Base-by-base conservation (phyloP, 768 basidiomycete species). In the Lactarius indigo region DNA sequence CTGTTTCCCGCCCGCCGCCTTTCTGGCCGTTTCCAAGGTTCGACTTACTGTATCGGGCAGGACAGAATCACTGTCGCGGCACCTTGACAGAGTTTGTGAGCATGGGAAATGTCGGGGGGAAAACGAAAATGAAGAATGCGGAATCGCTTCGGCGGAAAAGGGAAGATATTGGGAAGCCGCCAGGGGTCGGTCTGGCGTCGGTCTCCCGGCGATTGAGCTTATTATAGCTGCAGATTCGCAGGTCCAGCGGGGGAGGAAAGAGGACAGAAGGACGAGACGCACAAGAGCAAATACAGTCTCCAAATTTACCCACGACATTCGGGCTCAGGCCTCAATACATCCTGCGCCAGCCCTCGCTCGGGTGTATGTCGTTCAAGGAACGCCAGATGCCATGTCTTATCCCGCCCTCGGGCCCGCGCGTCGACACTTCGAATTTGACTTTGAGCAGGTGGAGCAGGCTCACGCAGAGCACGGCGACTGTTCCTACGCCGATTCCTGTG, bases 361-460 rank as follows among this genome's bases (percentile, higher is more conserved):
- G 82, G 28, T 91, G 85, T 44, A 97, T 94, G 62, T 87, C 86
- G 50, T 81, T 80, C 61, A 98, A 75, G 0, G 92, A 85, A 50
- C 77, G 72, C 84, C 89, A 94, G 69, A 98, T 94, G 64, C 89
- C 86, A 66, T 79, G 84, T 39, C 91, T 88, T 35, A 89, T 74
- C 33, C 85, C 85, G 18, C 84, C 87, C 47, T 81, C 77, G 0
- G 84, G 85, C 39, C 81, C 83, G 37, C 82, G 77, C 0, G 91
- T 96, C 26, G 88, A 86, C 7, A 97, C 92, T 78, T 98, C 96
- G 61, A 94, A 87, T 74, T 94, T 90, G 75, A 98, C 84, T 79
- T 98, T 98, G 77, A 99, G 83, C 17, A 98, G 84, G 78, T 99
- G 97, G 39, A 99, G 83, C 8, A 96, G 96, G 76, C 98, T 94